Conservation (phyloP, 805 yeast genomes). For the Lachancea dasiensis region DNA sequence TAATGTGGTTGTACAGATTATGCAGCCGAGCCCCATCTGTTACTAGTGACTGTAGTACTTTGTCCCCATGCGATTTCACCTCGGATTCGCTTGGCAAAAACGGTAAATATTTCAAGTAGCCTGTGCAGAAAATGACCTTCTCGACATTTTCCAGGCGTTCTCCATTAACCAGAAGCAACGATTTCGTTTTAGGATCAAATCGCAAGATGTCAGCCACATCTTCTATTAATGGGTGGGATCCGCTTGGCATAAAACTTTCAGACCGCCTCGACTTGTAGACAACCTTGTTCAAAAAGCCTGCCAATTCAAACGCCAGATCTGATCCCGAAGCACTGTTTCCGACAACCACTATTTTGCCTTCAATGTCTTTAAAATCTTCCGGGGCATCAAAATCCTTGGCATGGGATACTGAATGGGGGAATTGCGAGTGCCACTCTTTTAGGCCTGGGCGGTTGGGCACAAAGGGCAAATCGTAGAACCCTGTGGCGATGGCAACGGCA, state of each 20-base stretch:
- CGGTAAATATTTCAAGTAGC: conserved; percentile 63
- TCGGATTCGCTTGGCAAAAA: conserved; percentile 37
- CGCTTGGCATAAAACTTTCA: conserved; percentile 38
- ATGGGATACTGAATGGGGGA: conserved; percentile 48
- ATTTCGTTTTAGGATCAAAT: conserved; percentile 35
- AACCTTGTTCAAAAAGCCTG: conserved; percentile 36
- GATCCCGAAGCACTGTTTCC: conserved; percentile 77
- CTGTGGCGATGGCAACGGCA: conserved; percentile 58
- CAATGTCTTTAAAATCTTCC: conserved; percentile 35
- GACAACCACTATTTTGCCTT: conserved; percentile 49
- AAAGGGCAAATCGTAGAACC: conserved; percentile 57
- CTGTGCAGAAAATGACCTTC: conserved; percentile 62
- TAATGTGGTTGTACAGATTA: conserved; percentile 50
- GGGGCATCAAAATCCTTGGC: conserved; percentile 50
- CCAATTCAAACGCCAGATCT: conserved; percentile 61
- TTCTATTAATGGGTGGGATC: conserved; percentile 35
- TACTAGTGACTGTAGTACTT: conserved; percentile 31
- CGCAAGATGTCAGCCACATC: conserved; percentile 40
- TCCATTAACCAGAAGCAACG: conserved; percentile 47
- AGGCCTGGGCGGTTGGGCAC: conserved; percentile 54
- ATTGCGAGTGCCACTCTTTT: conserved; percentile 37
- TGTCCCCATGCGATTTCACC: conserved; percentile 10
- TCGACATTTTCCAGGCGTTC: conserved; percentile 43
- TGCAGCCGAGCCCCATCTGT: conserved; percentile 44
- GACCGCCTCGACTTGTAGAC: conserved; percentile 48